phyloP scores from a whole-genome alignment of 805 yeast species.

The Cyberlindnera petersonii region DNA sequence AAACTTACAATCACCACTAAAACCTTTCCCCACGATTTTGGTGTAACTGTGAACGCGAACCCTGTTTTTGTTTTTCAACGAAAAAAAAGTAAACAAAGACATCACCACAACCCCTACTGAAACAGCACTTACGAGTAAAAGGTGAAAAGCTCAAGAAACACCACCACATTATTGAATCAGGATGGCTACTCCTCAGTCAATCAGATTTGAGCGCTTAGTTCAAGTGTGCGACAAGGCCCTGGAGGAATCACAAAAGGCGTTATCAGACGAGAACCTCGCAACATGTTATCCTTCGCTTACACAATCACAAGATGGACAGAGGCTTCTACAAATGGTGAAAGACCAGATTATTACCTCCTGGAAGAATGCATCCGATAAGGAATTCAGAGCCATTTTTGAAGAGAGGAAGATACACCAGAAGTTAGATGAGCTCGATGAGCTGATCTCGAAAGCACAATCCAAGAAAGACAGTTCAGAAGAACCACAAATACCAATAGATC shows the following conservation, averaged over 20 bases:
- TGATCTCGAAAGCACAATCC: slow-evolving; percentile 35
- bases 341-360: slow-evolving; percentile 46
- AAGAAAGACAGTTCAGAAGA: slow-evolving; percentile 7
- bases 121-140: too few relatives aligned
- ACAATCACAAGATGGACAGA: slow-evolving; percentile 36
- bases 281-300: slow-evolving; percentile 51
- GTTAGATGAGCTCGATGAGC: slow-evolving; percentile 42
- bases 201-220: slow-evolving; percentile 43
- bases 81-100: too few relatives aligned
- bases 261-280: slow-evolving; percentile 44
- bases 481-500: slow-evolving; percentile 18
- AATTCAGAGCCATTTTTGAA: slow-evolving; percentile 46
- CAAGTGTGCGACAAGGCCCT: slow-evolving; percentile 48
- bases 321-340: slow-evolving; percentile 41
- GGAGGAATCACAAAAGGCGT: slow-evolving; percentile 45
- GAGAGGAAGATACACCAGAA: slow-evolving; percentile 42
- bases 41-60: too few relatives aligned
- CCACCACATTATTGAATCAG: too few relatives aligned
- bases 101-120: too few relatives aligned
- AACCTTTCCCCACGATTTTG: too few relatives aligned
- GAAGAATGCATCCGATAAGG: slow-evolving; percentile 39
- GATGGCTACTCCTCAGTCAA: background rate
- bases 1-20: too few relatives aligned
- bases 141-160: too few relatives aligned
- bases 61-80: too few relatives aligned